A percentile compares a stretch with the other conserved stretches of the same genome.
phyloP scores from a whole-genome alignment of 345 rosid species.

The Heritiera littoralis region DNA sequence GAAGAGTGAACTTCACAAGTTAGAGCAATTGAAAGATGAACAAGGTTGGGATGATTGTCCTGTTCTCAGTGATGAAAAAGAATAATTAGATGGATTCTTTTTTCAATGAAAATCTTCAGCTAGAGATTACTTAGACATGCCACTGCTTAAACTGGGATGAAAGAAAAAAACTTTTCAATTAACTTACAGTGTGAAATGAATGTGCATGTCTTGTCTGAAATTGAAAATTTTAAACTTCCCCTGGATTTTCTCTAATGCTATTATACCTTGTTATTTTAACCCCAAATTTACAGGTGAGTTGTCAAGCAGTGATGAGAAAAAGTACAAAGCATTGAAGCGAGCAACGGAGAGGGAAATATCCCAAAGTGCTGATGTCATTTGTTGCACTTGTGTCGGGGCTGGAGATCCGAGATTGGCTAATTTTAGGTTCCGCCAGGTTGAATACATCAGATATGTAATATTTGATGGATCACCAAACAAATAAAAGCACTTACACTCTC shows the following conservation, averaged over 20 bases:
- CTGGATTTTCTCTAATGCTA: background rate
- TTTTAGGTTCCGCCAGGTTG: slow-evolving; percentile 98
- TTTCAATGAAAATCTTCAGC: background rate
- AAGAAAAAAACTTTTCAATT: background rate
- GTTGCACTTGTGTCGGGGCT: slow-evolving; percentile 99
- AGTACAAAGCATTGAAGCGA: slow-evolving; percentile 93
- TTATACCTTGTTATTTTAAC: background rate
- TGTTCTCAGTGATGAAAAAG: background rate
- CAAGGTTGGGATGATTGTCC: slow-evolving; percentile 59
- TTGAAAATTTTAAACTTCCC: background rate
- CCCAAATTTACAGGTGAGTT: slow-evolving; percentile 69
- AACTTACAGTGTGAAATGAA: background rate
- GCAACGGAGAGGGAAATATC: slow-evolving; percentile 97
- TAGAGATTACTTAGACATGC: too few species aligned
- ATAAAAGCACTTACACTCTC: background rate
- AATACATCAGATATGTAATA: background rate
- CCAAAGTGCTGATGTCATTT: slow-evolving; percentile 99
- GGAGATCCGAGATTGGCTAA: slow-evolving; percentile 97
- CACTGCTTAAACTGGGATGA: slow-evolving; percentile 8
- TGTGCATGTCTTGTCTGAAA: background rate
- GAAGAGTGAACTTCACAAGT: slow-evolving; percentile 97
- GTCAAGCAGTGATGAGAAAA: slow-evolving; percentile 99
- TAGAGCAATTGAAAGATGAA: slow-evolving; percentile 98
- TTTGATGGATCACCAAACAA: background rate
- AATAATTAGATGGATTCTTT: background rate